Percentiles rank a stretch among this genome's conserved stretches.
These are phyloP conservation scores for Plasmodium billcollinsi DNA, from an alignment of 169 alveolate genomes.

Conservation along the genomic window DNA sequence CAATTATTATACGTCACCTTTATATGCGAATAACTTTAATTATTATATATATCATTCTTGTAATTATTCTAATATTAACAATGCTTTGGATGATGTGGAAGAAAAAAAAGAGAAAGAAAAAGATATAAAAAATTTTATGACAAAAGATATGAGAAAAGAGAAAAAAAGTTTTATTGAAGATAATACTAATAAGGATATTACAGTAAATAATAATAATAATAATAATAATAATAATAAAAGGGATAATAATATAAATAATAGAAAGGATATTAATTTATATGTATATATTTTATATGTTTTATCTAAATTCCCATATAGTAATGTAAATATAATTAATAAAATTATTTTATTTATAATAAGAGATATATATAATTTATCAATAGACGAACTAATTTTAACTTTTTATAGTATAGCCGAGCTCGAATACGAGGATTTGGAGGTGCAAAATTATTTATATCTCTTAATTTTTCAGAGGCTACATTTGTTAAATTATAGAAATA, in stretches of 20 bases:
- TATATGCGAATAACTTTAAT: constrained; percentile 4
- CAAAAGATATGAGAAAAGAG: constrained; percentile 39
- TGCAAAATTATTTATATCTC: constrained; percentile 28
- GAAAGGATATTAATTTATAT: constrained; percentile 12
- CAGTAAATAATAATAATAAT: background rate
- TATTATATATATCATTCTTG: constrained; percentile 51
- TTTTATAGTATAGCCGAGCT: constrained; percentile 60
- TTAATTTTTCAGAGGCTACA: constrained; percentile 25
- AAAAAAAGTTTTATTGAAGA: constrained; percentile 11
- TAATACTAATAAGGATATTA: background rate
- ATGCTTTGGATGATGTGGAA: constrained; percentile 5
- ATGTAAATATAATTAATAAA: constrained; percentile 31
- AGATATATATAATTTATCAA: constrained; percentile 15
- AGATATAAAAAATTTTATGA: constrained; percentile 7
- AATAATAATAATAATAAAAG: background rate
- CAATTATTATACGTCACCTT: constrained; percentile 3
- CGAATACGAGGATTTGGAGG: constrained; percentile 14
- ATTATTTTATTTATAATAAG: constrained; percentile 9
- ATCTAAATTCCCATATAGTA: constrained; percentile 60
- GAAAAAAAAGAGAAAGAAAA: constrained; percentile 2
- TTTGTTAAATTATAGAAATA: constrained; percentile 43
- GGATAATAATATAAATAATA: background rate
- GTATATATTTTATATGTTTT: constrained; percentile 40
- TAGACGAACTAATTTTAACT: constrained; percentile 54
- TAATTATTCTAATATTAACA: constrained; percentile 47